Evolutionary conservation across 1,284 basidiomycete species (phyloP), one percentile per base, ranked within the genome.

Genomic region (Cryptococcus wingfieldii): DNA sequence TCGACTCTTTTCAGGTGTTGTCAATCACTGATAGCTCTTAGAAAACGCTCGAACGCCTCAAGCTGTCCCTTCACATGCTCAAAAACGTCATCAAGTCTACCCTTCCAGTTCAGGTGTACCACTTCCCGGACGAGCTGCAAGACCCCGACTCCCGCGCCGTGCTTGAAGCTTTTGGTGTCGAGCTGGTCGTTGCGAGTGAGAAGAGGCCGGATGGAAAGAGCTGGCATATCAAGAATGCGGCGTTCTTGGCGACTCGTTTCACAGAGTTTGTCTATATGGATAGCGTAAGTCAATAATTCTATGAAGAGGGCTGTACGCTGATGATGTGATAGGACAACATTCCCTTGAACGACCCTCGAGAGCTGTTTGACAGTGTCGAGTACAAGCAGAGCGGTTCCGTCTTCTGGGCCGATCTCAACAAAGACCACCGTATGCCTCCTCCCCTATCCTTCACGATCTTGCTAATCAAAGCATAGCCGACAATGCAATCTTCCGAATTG

Each of bases 391-490:
- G 66, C 34, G 69, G 75, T 7, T 69, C 66, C 47, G 79, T 80
- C 12, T 79, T 81, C 63, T 81, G 79, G 79, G 71, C 78, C 2
- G 79, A 80, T 56, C 67, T 79, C 39, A 77, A 77, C 64, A 79
- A 79, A 62, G 80, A 81, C 63, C 75, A 79, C 54, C 75, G 78
- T 78, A 49, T 61, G 77, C 68, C 14, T 16, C n/a, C 14, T 43
- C n/a, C 4, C 13, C 28, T 19, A 18, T 19, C 2, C 38, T 47
- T 55, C 12, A 4, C 18, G 14, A 0, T 34, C 16, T 38, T 5
- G 37, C 34, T 10, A 4, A 37, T 39, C 50, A 47, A 56, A 43
- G 28, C 45, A 5, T 56, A 78, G 76, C 79, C 28, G 73, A 78
- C 54, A 81, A 81, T 52, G 74, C 79, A 1, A 77, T 81, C 59